Evolutionary conservation across 768 basidiomycete genomes (phyloP).

Genomic region (Russula olivacea): DNA sequence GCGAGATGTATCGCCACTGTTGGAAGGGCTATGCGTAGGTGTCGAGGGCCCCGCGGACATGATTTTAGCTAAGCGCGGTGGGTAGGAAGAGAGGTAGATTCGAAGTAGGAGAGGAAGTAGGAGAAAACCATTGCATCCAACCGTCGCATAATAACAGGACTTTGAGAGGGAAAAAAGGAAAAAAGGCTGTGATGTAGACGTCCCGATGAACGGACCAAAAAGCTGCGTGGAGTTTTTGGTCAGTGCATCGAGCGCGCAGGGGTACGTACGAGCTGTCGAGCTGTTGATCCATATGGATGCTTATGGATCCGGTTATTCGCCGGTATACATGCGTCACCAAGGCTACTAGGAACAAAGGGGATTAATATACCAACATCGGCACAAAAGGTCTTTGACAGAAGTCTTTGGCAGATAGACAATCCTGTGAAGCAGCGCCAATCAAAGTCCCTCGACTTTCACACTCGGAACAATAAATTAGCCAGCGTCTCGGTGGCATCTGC

Average conservation of each 20-base stretch:
- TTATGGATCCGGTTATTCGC: neutral
- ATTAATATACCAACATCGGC: neutral
- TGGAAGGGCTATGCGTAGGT: neutral
- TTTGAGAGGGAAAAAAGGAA: neutral
- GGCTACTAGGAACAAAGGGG: constrained; percentile 5
- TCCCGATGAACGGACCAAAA: neutral
- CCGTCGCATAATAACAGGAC: constrained; percentile 1
- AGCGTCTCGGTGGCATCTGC: neutral
- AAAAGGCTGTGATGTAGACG: neutral
- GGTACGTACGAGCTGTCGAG: neutral
- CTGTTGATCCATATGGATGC: constrained; percentile 6
- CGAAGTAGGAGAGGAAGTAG: neutral
- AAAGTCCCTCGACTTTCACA: neutral
- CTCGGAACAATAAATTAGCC: neutral
- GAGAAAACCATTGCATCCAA: neutral
- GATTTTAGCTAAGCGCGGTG: neutral
- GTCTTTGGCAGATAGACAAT: neutral
- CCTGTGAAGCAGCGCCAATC: neutral
- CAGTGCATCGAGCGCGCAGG: constrained; percentile 5
- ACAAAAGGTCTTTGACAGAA: neutral
- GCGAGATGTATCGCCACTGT: neutral
- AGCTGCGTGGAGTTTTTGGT: neutral
- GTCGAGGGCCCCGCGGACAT: neutral
- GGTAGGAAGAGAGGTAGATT: neutral
- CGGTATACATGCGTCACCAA: neutral